Evolutionary conservation across 1,284 basidiomycete species (phyloP).

Genomic region (Trametes sp.): DNA sequence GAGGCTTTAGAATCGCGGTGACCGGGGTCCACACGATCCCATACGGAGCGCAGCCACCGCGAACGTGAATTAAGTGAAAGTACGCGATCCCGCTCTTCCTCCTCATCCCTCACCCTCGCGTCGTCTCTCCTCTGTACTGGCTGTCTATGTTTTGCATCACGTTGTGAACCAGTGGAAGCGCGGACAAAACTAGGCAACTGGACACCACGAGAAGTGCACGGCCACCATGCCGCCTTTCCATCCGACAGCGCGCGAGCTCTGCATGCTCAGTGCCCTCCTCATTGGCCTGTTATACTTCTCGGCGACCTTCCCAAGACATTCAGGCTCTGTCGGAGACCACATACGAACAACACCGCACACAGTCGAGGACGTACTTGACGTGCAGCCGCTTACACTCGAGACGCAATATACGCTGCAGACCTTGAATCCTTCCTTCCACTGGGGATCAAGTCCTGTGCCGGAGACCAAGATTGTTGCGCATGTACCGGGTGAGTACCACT

Average conservation of each 20-base stretch:
- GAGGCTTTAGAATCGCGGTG: too few relatives aligned
- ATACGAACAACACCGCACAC: constrained; percentile 26
- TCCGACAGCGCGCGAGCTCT: constrained; percentile 54
- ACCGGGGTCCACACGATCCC: too few relatives aligned
- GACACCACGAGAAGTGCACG: neutral
- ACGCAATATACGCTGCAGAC: constrained; percentile 40
- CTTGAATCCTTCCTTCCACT: constrained; percentile 39
- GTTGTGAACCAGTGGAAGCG: neutral
- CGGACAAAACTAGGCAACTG: neutral
- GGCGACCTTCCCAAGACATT: constrained; percentile 32
- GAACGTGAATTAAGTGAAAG: too few relatives aligned
- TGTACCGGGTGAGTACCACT: constrained; percentile 58
- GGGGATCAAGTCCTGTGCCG: constrained; percentile 54
- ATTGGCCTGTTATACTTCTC: constrained; percentile 53
- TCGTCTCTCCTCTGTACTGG: neutral
- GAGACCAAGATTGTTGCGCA: constrained; percentile 66
- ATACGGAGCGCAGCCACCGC: too few relatives aligned
- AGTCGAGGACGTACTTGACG: constrained; percentile 31
- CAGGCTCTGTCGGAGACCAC: constrained; percentile 32
- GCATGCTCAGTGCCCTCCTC: constrained; percentile 57
- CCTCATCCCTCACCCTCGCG: too few relatives aligned
- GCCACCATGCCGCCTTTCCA: constrained; percentile 40
- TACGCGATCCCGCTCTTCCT: too few relatives aligned
- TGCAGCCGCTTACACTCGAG: constrained; percentile 34
- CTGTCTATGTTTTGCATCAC: neutral